phyloP scores from a whole-genome alignment of 2,329 filamentous ascomycete genomes.

The Colletotrichum orbiculare region DNA sequence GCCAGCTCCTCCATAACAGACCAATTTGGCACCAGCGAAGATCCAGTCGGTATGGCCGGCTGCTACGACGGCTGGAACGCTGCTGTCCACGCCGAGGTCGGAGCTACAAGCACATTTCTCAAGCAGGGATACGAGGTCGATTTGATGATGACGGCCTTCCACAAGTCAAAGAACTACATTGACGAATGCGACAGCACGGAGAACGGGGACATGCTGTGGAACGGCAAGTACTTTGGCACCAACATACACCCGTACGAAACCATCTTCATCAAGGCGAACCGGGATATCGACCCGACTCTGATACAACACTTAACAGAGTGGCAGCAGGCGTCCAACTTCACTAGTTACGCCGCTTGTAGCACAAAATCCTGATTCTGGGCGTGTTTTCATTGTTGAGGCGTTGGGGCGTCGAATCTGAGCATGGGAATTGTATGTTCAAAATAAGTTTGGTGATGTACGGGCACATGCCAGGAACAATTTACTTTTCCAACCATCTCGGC shows the following conservation, averaged over 20 bases:
- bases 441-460: no score
- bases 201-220: conserved; percentile 42
- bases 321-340: conserved; percentile 41
- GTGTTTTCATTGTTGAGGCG: background rate
- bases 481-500: no score
- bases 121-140: conserved; percentile 48
- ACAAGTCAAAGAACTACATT: conserved; percentile 35
- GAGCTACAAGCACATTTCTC: conserved; percentile 43
- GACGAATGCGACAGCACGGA: conserved; percentile 33
- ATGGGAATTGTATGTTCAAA: no score
- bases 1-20: conserved; percentile 36
- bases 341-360: conserved; percentile 43
- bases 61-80: conserved; percentile 44
- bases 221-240: conserved; percentile 46
- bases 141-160: conserved; percentile 47
- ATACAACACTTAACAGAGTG: conserved; percentile 46
- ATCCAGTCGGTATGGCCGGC: conserved; percentile 43
- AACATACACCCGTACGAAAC: conserved; percentile 52
- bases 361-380: conserved; percentile 2
- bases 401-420: background rate
- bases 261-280: conserved; percentile 49
- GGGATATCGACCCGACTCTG: conserved; percentile 42
- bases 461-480: no score
- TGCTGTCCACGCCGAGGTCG: conserved; percentile 47
- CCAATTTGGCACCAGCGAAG: conserved; percentile 40